Evolutionary conservation across 139 green algal genomes (phyloP).

Genomic region (Micromonas pusilla): DNA sequence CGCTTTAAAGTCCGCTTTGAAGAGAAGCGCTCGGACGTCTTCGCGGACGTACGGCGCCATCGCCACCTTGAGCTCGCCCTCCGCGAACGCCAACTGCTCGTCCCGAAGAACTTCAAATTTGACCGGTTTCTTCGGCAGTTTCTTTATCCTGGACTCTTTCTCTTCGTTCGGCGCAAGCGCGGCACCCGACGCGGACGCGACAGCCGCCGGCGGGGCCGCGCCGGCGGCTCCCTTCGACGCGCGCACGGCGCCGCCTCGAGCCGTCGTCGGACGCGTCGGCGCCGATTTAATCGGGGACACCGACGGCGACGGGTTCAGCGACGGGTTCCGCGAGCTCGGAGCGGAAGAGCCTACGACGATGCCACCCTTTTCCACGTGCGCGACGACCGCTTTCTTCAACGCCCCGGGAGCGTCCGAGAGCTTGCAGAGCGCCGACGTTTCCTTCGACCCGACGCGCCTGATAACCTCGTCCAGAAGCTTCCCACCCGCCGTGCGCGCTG

Average conservation of each 20-base stretch:
- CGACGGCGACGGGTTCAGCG: not conserved
- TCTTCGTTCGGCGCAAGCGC: slow-evolving; percentile 29
- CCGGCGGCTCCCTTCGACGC: slow-evolving; percentile 1
- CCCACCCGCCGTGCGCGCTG: not conserved
- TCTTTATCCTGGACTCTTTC: slow-evolving; percentile 32
- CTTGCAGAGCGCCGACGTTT: not conserved
- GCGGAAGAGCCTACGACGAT: not conserved
- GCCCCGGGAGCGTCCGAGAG: not conserved
- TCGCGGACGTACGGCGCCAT: slow-evolving; percentile 27
- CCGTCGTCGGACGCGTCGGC: not conserved
- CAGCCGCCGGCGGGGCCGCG: not conserved
- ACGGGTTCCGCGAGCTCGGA: not conserved
- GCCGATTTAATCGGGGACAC: not conserved
- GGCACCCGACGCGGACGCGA: slow-evolving; percentile 32
- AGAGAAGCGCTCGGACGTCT: slow-evolving; percentile 39
- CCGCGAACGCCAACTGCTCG: not conserved
- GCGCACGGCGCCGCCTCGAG: slow-evolving; percentile 16
- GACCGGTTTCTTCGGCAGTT: slow-evolving; percentile 30
- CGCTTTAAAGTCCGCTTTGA: slow-evolving; percentile 42
- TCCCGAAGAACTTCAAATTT: slow-evolving; percentile 10
- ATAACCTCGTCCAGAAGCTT: not conserved
- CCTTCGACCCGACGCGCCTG: not conserved
- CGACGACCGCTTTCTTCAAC: not conserved
- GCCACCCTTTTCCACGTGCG: not conserved
- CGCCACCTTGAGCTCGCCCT: slow-evolving; percentile 4